Base-by-base conservation (phyloP, 371 early-diverging fungal genomes). In the Dipsacomyces acuminosporus region DNA sequence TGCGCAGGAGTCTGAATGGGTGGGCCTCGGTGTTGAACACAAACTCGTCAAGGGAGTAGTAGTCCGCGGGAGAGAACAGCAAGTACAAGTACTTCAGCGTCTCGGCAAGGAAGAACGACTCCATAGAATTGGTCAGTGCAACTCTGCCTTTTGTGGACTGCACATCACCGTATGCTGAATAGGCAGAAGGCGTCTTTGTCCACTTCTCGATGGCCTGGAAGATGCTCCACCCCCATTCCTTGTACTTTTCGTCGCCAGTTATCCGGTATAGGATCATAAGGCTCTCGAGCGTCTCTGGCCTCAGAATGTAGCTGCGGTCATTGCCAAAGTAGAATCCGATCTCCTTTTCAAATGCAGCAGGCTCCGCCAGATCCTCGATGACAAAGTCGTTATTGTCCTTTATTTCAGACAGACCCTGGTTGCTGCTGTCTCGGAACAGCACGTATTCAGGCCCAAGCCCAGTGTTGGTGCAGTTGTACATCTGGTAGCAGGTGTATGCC, bases 11-110 rank as follows among this genome's bases (percentile, higher is more conserved):
- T 43, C 48, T 61, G 54, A 90, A 72, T 25, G 90, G 89, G 69
- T 92, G 91, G 0, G 88, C 93, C 72, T 92, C 93, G 14, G 89
- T 91, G 54, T 89, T 92, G 48, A 87, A 84, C 26, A 92, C 88
- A 56, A 86, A 92, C 52, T 87, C 73, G 57, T 86, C 85, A 21
- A 93, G 73, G 38, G 89, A 87, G 33, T 92, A 56, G 23, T 87
- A 61, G 62, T 80, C 80, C 34, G 75, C 66, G 34, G 82, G 80
- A 26, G 82, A 78, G 72, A 94, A 94, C 41, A 94, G 73, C 40
- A 92, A 76, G 54, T 89, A 94, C 41, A 94, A 76, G 63, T 95
- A 94, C 71, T 94, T 95, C 54, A 97, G 78, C 11, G 94, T 94
- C 69, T 94, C 95, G 0, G 90, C 92, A 76, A 89, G 62, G 64